Evolutionary conservation across 352 stramenopile genomes (phyloP), one percentile per base, ranked within the genome.

Genomic region (Pythium biforme): DNA sequence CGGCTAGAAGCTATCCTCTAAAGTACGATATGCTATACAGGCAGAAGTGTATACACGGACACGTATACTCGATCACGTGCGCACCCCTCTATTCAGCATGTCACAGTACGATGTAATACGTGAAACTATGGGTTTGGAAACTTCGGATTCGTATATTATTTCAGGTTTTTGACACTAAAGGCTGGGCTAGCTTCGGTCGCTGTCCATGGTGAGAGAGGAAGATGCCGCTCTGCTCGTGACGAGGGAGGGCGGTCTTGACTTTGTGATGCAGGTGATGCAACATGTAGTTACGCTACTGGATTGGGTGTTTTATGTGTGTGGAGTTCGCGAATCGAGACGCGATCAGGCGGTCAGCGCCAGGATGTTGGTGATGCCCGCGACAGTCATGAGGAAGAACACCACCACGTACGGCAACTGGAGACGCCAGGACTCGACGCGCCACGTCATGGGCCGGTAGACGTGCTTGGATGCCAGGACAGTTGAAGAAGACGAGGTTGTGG

Each of bases 371-470:
- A 79, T 48, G 27, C 60, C 61, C 15, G 65, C 72, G 46, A 79
- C 37, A 17, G 59, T 63, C 55, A 76, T 57, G 22, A 76, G 47
- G 27, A 74, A 69, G 25, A 79, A 52, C 9, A 72, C 53, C 34
- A 74, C 39, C 33, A 67, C 59, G 61, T 76, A 79, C 11, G 72
- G 72, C 8, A 72, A 45, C 48, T 79, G 68, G 31, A 60, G 17
- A 22, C 69, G 62, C 59, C 70, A 79, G 2, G 64, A 43, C 37
- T 70, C 56, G 10, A 57, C 40, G 39, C 49, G 54, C n/a, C n/a
- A n/a, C n/a, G 34, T 40, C 27, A 59, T 26, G 5, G 43, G 46
- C 1, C 41, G 48, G 31, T 51, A 55, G 9, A 31, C 25, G 20
- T 43, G 8, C 26, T 54, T 54, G 2, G 23, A 23, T 2, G 17